Conservation (phyloP, 306 rosid genomes). For the Cucurbita moschata region DNA sequence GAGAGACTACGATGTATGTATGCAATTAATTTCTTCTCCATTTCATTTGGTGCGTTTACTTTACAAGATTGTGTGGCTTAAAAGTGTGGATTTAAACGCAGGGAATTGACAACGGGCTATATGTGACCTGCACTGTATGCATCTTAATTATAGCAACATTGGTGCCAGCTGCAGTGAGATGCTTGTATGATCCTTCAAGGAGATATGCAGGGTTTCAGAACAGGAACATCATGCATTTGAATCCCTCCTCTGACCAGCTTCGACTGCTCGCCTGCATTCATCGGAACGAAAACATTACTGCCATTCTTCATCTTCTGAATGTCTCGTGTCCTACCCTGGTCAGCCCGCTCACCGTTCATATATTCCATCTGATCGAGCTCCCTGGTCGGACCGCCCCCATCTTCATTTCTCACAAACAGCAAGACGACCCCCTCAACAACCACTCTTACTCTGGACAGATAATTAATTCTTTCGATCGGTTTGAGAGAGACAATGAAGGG, state of each 20-base stretch:
- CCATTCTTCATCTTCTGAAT: slow-evolving; percentile 25
- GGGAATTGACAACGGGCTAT: background rate
- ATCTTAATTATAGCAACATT: slow-evolving; percentile 10
- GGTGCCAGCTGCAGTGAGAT: slow-evolving; percentile 20
- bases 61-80: too few relatives aligned
- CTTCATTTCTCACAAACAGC: slow-evolving; percentile 28
- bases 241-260: slow-evolving; percentile 16
- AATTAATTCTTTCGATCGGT: slow-evolving; percentile 20
- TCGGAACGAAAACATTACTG: slow-evolving; percentile 13
- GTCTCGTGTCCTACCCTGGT: slow-evolving; percentile 25
- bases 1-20: slow-evolving; percentile 16
- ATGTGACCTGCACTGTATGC: slow-evolving; percentile 1
- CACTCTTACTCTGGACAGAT: slow-evolving; percentile 17
- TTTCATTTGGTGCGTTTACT: too few relatives aligned
- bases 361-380: slow-evolving; percentile 44
- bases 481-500: slow-evolving; percentile 18
- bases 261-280: slow-evolving; percentile 28
- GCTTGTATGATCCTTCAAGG: slow-evolving; percentile 41
- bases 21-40: background rate
- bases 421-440: slow-evolving; percentile 4
- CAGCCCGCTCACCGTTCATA: slow-evolving; percentile 15
- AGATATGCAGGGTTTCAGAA: slow-evolving; percentile 35
- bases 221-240: slow-evolving; percentile 24
- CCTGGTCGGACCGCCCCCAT: slow-evolving; percentile 40
- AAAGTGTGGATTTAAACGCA: slow-evolving; percentile 4